phyloP scores from a whole-genome alignment of 495 filamentous ascomycete genomes.

The Penicillium bialowiezense region DNA sequence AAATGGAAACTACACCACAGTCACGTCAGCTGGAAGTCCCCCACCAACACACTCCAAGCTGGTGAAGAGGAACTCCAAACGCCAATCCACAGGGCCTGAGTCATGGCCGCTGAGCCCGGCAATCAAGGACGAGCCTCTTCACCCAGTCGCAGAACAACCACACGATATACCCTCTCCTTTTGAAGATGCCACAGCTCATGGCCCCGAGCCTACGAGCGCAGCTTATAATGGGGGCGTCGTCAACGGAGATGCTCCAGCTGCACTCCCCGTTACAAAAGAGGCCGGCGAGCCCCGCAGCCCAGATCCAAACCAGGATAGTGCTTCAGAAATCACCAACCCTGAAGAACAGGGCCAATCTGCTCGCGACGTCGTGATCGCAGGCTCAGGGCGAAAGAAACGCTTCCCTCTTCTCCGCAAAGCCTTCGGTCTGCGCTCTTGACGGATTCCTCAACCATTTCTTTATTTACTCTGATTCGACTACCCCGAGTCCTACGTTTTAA shows the following conservation, averaged over 20 bases:
- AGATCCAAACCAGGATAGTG: constrained; percentile 16
- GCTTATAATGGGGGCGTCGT: constrained; percentile 7
- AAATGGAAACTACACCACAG: constrained; percentile 18
- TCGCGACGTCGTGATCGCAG: constrained; percentile 36
- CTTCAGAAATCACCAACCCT: constrained; percentile 19
- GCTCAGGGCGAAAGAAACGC: constrained; percentile 48
- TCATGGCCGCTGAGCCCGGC: constrained; percentile 31
- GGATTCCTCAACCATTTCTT: too few species aligned
- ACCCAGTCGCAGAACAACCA: constrained; percentile 13
- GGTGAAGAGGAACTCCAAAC: constrained; percentile 29
- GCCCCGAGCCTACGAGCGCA: not conserved
- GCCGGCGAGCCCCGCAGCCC: constrained; percentile 15
- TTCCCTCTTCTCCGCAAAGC: constrained; percentile 49
- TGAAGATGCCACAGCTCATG: too few species aligned
- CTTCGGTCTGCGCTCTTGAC: constrained; percentile 42
- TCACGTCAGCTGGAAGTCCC: constrained; percentile 9
- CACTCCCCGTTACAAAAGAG: constrained; percentile 11
- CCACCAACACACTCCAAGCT: constrained; percentile 23
- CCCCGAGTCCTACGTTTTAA: constrained; percentile 8
- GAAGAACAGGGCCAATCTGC: constrained; percentile 14
- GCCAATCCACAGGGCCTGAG: constrained; percentile 15
- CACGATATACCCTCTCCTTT: constrained; percentile 12
- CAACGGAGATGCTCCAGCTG: constrained; percentile 8
- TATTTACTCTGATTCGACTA: not conserved
- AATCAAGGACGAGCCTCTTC: constrained; percentile 6